These are phyloP conservation scores for Fusarium sp. DNA, from an alignment of 2,329 filamentous ascomycete genomes.

Conservation along the genomic window DNA sequence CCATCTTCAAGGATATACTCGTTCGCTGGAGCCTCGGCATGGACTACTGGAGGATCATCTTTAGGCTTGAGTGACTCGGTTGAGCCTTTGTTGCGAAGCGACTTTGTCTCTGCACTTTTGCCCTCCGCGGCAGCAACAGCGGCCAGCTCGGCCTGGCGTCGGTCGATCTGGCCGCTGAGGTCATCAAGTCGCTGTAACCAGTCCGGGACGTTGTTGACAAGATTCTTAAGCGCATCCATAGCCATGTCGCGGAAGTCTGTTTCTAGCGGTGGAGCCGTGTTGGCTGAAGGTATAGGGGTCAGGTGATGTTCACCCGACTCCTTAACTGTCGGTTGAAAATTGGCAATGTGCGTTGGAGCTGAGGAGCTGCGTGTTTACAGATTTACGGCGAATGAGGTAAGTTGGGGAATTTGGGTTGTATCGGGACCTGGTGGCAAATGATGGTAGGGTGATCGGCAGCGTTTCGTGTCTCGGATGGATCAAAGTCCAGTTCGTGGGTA, in stretches of 20 bases:
- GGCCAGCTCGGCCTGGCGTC: slow-evolving; percentile 71
- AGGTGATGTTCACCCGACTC: slow-evolving; percentile 50
- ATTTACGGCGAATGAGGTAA: slow-evolving; percentile 3
- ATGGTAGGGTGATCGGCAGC: slow-evolving; percentile 25
- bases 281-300: slow-evolving; percentile 44
- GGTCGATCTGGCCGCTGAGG: slow-evolving; percentile 69
- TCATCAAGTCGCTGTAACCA: slow-evolving; percentile 71
- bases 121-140: slow-evolving; percentile 52
- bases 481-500: slow-evolving; percentile 14
- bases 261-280: slow-evolving; percentile 47
- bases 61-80: slow-evolving; percentile 65
- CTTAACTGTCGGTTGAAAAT: slow-evolving; percentile 30
- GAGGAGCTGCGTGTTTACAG: slow-evolving; percentile 16
- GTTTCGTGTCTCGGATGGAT: slow-evolving; percentile 23
- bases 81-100: slow-evolving; percentile 64
- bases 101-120: slow-evolving; percentile 51
- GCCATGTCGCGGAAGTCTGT: slow-evolving; percentile 53
- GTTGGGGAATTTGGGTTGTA: slow-evolving; percentile 2
- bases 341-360: neutral
- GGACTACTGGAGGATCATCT: slow-evolving; percentile 52
- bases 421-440: slow-evolving; percentile 30
- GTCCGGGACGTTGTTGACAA: slow-evolving; percentile 67
- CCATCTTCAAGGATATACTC: slow-evolving; percentile 39
- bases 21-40: slow-evolving; percentile 27
- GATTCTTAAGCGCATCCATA: slow-evolving; percentile 67